phyloP scores from a whole-genome alignment of 306 rosid genomes.

The Amphicarpaea edgeworthii region DNA sequence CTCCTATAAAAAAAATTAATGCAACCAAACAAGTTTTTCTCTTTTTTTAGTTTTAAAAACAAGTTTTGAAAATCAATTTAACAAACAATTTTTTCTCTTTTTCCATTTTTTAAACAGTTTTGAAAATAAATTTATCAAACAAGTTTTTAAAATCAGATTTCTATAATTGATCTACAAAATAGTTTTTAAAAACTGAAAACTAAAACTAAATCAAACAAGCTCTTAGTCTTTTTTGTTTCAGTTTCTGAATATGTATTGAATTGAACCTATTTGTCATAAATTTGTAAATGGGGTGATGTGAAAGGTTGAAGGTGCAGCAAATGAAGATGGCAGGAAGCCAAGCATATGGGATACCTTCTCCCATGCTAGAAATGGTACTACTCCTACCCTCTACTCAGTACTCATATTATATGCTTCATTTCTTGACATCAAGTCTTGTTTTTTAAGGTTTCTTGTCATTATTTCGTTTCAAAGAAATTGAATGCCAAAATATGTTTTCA shows the following conservation, averaged over 20 bases:
- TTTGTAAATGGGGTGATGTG: constrained; percentile 3
- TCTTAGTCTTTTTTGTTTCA: not conserved
- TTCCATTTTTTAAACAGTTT: no score
- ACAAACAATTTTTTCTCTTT: no score
- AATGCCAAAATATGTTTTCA: not conserved
- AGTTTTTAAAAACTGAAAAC: no score
- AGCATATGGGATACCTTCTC: constrained; percentile 57
- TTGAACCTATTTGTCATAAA: not conserved
- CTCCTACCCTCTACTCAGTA: not conserved
- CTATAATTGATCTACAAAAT: no score
- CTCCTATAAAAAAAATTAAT: no score
- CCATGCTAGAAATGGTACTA: constrained; percentile 34
- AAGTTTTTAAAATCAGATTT: no score
- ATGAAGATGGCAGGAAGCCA: constrained; percentile 54
- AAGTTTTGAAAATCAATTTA: no score
- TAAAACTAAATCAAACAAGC: no score
- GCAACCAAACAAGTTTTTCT: no score
- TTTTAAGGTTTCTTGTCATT: no score
- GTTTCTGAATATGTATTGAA: not conserved
- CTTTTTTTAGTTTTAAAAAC: no score
- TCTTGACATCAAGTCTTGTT: not conserved
- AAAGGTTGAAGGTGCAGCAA: constrained; percentile 53
- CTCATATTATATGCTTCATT: not conserved
- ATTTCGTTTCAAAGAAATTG: not conserved
- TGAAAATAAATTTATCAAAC: no score